These are phyloP conservation scores for Acorus gramineus DNA, from an alignment of 106 monocot genomes.

Conservation along the genomic window DNA sequence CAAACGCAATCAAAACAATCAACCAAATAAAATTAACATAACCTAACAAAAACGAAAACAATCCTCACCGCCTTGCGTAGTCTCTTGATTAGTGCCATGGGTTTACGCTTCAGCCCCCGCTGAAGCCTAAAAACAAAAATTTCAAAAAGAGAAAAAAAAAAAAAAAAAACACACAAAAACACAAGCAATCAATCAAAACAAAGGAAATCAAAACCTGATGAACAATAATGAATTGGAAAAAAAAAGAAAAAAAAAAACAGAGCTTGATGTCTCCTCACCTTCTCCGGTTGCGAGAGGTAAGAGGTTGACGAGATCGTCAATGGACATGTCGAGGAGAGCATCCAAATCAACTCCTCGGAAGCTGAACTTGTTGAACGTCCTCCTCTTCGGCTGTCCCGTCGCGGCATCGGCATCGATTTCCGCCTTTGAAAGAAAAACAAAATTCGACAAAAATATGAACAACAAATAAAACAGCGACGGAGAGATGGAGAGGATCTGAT, in stretches of 20 bases:
- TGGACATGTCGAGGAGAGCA: conserved; percentile 68
- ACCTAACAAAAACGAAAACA: neutral
- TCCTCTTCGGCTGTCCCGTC: conserved; percentile 55
- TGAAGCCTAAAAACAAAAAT: conserved; percentile 35
- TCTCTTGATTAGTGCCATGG: conserved; percentile 91
- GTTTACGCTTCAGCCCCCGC: conserved; percentile 77
- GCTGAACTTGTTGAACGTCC: conserved; percentile 71
- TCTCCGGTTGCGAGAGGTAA: conserved; percentile 62
- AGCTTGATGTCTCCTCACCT: conserved; percentile 18
- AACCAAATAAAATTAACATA: neutral
- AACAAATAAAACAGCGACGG: too few species aligned
- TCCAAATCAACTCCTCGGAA: conserved; percentile 76
- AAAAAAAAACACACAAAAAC: too few species aligned
- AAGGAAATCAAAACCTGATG: neutral
- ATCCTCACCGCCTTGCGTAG: conserved; percentile 73
- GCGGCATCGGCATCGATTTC: conserved; percentile 32
- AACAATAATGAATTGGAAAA: neutral
- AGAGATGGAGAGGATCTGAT: too few species aligned
- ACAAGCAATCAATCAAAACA: neutral
- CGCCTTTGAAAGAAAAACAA: conserved; percentile 37
- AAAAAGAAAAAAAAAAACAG: neutral
- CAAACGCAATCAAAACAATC: neutral
- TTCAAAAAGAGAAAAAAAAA: neutral
- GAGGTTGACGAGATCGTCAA: conserved; percentile 75
- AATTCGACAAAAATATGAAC: too few species aligned